Evolutionary conservation across 352 stramenopile species (phyloP).

Genomic region (Phytophthora vignae): DNA sequence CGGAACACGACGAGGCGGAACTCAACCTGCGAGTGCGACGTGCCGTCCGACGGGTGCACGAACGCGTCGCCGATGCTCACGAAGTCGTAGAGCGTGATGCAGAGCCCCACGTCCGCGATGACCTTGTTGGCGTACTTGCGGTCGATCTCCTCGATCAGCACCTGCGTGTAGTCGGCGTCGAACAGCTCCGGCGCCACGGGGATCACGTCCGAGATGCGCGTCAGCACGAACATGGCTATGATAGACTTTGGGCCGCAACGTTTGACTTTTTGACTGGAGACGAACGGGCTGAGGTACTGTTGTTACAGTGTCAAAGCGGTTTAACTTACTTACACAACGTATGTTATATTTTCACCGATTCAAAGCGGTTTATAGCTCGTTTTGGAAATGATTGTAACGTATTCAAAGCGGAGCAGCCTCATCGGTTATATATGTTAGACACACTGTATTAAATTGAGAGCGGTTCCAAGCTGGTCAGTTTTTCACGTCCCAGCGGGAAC

Average conservation of each 20-base stretch:
- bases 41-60: conserved; percentile 86
- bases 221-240: conserved; percentile 81
- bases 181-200: conserved; percentile 83
- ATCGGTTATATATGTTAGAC: background rate
- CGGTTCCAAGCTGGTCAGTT: background rate
- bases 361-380: background rate
- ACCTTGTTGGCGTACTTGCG: conserved; percentile 93
- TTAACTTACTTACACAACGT: background rate
- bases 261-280: conserved; percentile 34
- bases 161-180: conserved; percentile 84
- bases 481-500: no score
- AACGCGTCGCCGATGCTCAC: conserved; percentile 89
- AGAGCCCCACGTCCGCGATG: conserved; percentile 87
- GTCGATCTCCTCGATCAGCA: conserved; percentile 90
- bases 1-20: conserved; percentile 92
- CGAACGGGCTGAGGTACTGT: background rate
- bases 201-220: conserved; percentile 88
- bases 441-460: background rate
- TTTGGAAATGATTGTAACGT: background rate
- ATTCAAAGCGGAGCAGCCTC: background rate
- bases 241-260: background rate
- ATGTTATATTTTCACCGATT: background rate
- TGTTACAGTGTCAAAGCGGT: background rate
- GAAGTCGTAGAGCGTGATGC: conserved; percentile 91
- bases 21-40: conserved; percentile 89